Base-by-base conservation (phyloP, 2,329 filamentous ascomycete genomes). In the Xylariaceae sp. region DNA sequence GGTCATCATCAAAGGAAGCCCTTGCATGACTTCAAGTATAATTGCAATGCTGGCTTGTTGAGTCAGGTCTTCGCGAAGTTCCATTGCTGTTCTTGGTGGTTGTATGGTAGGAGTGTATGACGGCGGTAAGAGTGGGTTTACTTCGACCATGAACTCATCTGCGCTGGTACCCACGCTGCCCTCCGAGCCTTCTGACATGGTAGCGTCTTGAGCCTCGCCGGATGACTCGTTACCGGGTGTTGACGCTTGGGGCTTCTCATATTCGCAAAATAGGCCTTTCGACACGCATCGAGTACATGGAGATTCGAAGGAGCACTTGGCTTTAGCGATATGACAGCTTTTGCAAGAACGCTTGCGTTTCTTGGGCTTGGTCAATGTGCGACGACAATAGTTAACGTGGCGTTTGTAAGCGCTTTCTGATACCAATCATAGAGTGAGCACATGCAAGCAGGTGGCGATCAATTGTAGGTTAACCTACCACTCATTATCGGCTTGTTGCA, bases 331-430 rank as follows among this genome's bases (percentile, higher is more conserved):
- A 42, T 64, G 59, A 10, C 63, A 64, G 28, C 58, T 53, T 41
- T 49, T 64, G 54, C 63, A 65, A 31, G 63, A 64, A 4, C 54
- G 58, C 41, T 57, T 60, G 18, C 61, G 53, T 39, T 61, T 64
- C 47, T 52, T 60, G 33, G 58, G 56, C 18, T 56, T 57, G 28
- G 44, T 46, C 48, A 51, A 47, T 39, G 54, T 55, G 31, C 58
- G 53, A 9, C 58, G 60, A 42, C 60, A 65, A 19, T 65, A 65
- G n/a, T 57, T 45, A n/a, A 62, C 39, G 18, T 65, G 63, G 10
- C 63, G 56, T 44, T 55, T 60, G 38, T 61, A 64, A 16, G 61
- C 58, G 6, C 58, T 59, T 53, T 63, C 63, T 57, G 7, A 7
- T 7, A 46, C 56, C 13, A 16, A 38, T 10, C 13, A 22, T 33